Conservation (phyloP, 805 yeast species). For the Kazachstania africana region DNA sequence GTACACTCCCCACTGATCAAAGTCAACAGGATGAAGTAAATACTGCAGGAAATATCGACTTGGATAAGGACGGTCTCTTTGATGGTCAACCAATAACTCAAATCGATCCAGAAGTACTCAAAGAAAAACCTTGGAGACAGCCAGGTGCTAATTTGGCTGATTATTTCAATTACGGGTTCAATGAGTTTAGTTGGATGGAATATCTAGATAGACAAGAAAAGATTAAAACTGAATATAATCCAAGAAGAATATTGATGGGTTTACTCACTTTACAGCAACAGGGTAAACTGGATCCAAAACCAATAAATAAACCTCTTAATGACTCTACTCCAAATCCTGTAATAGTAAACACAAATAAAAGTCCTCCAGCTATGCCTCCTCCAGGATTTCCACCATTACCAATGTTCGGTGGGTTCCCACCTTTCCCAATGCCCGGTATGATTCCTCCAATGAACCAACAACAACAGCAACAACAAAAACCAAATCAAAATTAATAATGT, state of each 20-base stretch:
- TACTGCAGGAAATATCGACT: conserved; percentile 20
- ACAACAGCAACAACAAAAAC: conserved; percentile 5
- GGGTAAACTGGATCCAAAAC: conserved; percentile 32
- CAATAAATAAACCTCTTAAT: background rate
- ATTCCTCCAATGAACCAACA: conserved; percentile 28
- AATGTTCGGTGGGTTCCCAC: conserved; percentile 27
- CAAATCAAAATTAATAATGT: conserved; percentile 1
- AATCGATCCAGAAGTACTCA: conserved; percentile 65
- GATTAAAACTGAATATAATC: conserved; percentile 66
- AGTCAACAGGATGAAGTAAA: conserved; percentile 1
- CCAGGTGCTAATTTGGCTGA: conserved; percentile 95
- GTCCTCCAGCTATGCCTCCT: conserved; percentile 12
- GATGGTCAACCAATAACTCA: conserved; percentile 79
- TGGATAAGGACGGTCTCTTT: conserved; percentile 26
- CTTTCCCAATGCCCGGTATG: conserved; percentile 28
- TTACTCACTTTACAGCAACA: conserved; percentile 26
- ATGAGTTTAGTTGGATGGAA: conserved; percentile 91
- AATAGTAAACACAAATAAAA: background rate
- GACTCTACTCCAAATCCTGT: background rate
- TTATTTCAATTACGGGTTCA: conserved; percentile 93
- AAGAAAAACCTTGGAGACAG: conserved; percentile 95
- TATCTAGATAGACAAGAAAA: conserved; percentile 84
- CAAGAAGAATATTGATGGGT: conserved; percentile 64
- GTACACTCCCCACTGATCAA: conserved; percentile 1
- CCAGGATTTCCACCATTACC: conserved; percentile 23